These are phyloP conservation scores for Peniophora sp. DNA, from an alignment of 1,284 basidiomycete species.

Conservation along the genomic window DNA sequence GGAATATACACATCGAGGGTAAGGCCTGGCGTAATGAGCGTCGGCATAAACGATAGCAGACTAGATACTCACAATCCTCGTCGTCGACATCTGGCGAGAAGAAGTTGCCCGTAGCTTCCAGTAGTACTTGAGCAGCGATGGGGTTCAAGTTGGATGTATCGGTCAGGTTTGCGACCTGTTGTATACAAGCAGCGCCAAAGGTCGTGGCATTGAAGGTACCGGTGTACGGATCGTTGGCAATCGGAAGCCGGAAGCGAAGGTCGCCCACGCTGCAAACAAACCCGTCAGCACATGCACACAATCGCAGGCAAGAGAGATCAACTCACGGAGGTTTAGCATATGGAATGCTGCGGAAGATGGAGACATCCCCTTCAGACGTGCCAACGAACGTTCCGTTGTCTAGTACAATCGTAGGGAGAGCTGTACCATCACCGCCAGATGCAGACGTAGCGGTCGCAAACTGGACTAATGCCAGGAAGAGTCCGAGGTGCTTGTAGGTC, in stretches of 20 bases:
- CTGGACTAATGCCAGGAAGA: no score
- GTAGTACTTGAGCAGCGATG: not conserved
- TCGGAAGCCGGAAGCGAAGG: slow-evolving; percentile 2
- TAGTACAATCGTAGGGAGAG: slow-evolving; percentile 9
- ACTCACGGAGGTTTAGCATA: slow-evolving; percentile 38
- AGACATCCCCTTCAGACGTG: slow-evolving; percentile 12
- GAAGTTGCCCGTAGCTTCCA: not conserved
- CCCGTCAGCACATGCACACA: no score
- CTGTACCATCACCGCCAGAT: no score
- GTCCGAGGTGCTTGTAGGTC: no score
- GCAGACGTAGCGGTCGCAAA: no score
- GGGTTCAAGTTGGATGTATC: not conserved
- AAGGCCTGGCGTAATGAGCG: not conserved
- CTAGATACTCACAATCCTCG: not conserved
- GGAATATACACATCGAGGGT: not conserved
- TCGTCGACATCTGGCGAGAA: not conserved
- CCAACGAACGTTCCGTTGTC: slow-evolving; percentile 15
- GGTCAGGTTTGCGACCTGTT: not conserved
- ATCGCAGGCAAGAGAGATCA: not conserved
- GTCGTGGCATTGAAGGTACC: slow-evolving; percentile 1
- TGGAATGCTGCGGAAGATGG: slow-evolving; percentile 43
- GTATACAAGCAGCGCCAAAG: slow-evolving; percentile 1
- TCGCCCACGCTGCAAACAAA: slow-evolving; percentile 1
- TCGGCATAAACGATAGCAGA: not conserved
- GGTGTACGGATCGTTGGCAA: not conserved